Percentiles rank a stretch among this genome's conserved stretches.
phyloP scores from a whole-genome alignment of 345 rosid genomes.

The Camelina sativa region DNA sequence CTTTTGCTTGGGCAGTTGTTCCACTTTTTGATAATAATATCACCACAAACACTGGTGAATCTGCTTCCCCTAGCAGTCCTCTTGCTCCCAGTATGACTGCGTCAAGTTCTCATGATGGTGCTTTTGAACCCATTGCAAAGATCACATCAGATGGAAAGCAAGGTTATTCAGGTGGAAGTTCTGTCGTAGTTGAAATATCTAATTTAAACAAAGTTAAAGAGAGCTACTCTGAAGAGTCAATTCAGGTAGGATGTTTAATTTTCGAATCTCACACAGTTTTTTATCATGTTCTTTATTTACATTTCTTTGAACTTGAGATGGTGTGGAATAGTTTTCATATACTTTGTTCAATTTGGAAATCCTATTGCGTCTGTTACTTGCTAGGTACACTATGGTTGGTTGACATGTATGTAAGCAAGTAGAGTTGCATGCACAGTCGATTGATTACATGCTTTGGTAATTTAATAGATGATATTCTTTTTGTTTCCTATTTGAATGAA shows the following conservation, averaged over 20 bases:
- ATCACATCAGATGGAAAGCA: slow-evolving; percentile 86
- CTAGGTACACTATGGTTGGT: slow-evolving; percentile 26
- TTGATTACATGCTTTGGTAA: slow-evolving; percentile 6
- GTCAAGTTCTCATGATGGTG: slow-evolving; percentile 83
- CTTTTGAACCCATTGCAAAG: slow-evolving; percentile 78
- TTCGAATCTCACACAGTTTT: slow-evolving; percentile 1
- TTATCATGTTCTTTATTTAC: slow-evolving; percentile 1
- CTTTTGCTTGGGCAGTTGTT: slow-evolving; percentile 98
- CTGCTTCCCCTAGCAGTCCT: slow-evolving; percentile 98
- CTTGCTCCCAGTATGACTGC: slow-evolving; percentile 89
- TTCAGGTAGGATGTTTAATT: slow-evolving; percentile 66
- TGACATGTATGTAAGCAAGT: slow-evolving; percentile 17
- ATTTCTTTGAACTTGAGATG: slow-evolving; percentile 26
- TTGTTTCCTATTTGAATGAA: slow-evolving; percentile 3
- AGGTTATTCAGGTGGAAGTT: slow-evolving; percentile 82
- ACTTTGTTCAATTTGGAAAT: slow-evolving; percentile 4
- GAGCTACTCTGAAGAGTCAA: slow-evolving; percentile 90
- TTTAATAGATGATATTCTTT: not conserved
- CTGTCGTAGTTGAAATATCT: slow-evolving; percentile 90
- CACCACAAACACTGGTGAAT: slow-evolving; percentile 73
- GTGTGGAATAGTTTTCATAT: slow-evolving; percentile 5
- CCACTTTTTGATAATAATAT: slow-evolving; percentile 91
- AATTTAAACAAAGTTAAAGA: slow-evolving; percentile 96
- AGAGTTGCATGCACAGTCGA: slow-evolving; percentile 7
- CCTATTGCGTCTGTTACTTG: slow-evolving; percentile 13